Evolutionary conservation across 2,329 filamentous ascomycete species (phyloP), one percentile per base, ranked within the genome.

Genomic region (Davidsoniella eucalypti): DNA sequence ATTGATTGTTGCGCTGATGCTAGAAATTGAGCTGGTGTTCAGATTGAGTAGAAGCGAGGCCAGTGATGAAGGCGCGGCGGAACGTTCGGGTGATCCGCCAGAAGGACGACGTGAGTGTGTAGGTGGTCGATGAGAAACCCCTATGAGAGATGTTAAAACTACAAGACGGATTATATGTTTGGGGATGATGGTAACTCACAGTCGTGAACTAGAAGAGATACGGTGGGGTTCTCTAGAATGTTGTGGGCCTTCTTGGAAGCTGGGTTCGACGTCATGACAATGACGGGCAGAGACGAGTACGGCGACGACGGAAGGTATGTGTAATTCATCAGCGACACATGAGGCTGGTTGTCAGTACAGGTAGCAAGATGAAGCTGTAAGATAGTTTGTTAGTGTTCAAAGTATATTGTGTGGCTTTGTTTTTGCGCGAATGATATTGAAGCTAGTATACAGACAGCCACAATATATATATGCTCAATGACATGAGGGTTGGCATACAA

Each of bases 271-370:
- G 92, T 96, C 84, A 90, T 88, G 71, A 96, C 83, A 61, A 96
- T 93, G 56, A 87, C 83, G n/a, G 87, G 82, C n/a, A 69, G 66
- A 47, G 73, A 61, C 38, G 76, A 74, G 64, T 79, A 82, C 38
- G 79, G 80, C 14, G 84, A 85, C 5, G 74, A 79, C 38, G 87
- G 83, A 18, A 98, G 82, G 67, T 95, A 96, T 61, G 92, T 96
- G 70, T 96, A 96, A 71, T 94, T 95, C 92, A 98, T 98, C 56
- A 98, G 78, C 37, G 87, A 93, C 57, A 96, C 86, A 64, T 96
- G 87, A 8, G 92, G 92, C 55, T 80, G 72, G 60, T 92, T 83
- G 57, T 83, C 73, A 58, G 79, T 79, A 64, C 84, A 93, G 51
- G 92, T 98, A 58, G 92, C 88, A 49, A 98, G 82, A 66, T 98